Base-by-base conservation (phyloP, 1,284 basidiomycete species). In the Ceratobasidium sp. region DNA sequence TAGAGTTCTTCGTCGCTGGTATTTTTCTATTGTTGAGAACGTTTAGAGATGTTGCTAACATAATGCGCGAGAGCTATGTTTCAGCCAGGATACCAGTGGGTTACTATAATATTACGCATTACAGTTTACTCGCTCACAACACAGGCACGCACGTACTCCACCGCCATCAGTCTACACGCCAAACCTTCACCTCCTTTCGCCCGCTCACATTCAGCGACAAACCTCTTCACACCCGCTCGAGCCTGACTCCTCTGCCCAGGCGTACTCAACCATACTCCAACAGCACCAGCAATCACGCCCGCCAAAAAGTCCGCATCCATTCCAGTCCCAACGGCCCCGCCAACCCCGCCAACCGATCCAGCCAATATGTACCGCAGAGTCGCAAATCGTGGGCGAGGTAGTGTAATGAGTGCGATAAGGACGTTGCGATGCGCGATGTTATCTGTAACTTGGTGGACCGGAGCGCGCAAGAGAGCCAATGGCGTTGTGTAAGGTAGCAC, bases 221-320 rank as follows among this genome's bases (percentile, higher is more conserved):
- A 70, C 30, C 54, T 57, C 66, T 49, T 58, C 66, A 70, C 54
- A 38, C 54, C 54, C 32, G 32, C 54, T 18, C 66, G 66, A 21
- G 44, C 66, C 41, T 32, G 43, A 4, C 38, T 54, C 28, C 66
- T 28, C 28, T 70, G 54, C 8, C 43, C 54, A 47, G 66, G 66
- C 5, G 66, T 44, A n/a, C 54, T 41, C 52, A 70, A 23, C 52
- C 54, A 70, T 16, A 70, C 66, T 21, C 54, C 43, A n/a, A 46
- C 57, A 30, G 72, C 38, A 28, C 44, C 73, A 49, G 58, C 72
- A 18, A 44, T 57, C 21, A 71, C 74, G 18, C 58, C 67, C 16
- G 49, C 72, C 46, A 74, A 74, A 47, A 69, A 69, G 23, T 69
- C 64, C 21, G 64, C n/a, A 52, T 69, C 64, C 50, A 69, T 55